Evolutionary conservation across 2,329 filamentous ascomycete species (phyloP).

Genomic region (Aspergillus fijiensis): DNA sequence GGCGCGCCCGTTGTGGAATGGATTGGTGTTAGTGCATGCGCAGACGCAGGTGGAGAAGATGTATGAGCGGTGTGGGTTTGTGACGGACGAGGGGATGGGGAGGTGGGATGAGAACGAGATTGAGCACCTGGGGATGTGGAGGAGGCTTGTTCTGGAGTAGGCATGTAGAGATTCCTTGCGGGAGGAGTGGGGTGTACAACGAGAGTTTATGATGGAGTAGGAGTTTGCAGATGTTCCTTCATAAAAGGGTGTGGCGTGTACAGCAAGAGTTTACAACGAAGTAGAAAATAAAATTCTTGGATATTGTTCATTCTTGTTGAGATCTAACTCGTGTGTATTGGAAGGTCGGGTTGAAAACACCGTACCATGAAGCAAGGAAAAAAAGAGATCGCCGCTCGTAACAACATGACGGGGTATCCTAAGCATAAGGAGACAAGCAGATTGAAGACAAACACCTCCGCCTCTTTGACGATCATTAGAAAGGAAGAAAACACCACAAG

Average conservation of each 20-base stretch:
- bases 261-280: not conserved
- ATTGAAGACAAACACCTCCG: slow-evolving; percentile 16
- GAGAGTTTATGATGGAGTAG: not conserved
- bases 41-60: slow-evolving; percentile 64
- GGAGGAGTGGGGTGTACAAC: not conserved
- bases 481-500: not conserved
- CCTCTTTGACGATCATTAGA: slow-evolving; percentile 17
- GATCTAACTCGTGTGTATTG: not conserved
- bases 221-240: too few relatives aligned
- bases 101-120: slow-evolving; percentile 83
- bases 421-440: slow-evolving; percentile 23
- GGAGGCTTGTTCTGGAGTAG: slow-evolving; percentile 31
- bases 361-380: slow-evolving; percentile 13
- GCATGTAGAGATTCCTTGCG: not conserved
- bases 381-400: slow-evolving; percentile 26
- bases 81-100: slow-evolving; percentile 69
- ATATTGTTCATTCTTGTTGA: not conserved
- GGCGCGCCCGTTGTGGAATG: slow-evolving; percentile 56
- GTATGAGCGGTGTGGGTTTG: slow-evolving; percentile 74
- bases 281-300: too few relatives aligned
- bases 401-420: slow-evolving; percentile 39
- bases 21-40: slow-evolving; percentile 76
- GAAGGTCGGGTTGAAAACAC: slow-evolving; percentile 3
- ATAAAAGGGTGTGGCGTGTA: not conserved
- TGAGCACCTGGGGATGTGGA: slow-evolving; percentile 82